Evolutionary conservation across 139 green algal genomes (phyloP).

Genomic region (Tetradesmus obliquus): DNA sequence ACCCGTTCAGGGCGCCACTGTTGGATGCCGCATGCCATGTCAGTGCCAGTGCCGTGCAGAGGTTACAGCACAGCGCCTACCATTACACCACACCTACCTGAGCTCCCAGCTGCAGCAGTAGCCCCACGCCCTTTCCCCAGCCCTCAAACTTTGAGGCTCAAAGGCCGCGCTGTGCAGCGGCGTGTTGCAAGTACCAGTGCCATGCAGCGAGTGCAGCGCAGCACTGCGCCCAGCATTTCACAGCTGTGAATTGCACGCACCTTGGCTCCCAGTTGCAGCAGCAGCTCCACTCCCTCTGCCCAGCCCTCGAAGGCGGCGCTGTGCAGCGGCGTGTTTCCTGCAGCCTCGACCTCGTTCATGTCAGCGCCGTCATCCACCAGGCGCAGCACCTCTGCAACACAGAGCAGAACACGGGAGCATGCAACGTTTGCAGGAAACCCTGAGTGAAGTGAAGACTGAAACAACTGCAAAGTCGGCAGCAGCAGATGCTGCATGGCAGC

Average conservation of each 20-base stretch:
- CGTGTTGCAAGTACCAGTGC: conserved; percentile 68
- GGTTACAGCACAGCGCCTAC: no score
- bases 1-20: no score
- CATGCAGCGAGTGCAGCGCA: no score
- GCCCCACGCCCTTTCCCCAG: conserved; percentile 86
- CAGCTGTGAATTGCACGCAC: conserved; percentile 38
- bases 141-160: conserved; percentile 57
- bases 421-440: neutral
- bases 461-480: neutral
- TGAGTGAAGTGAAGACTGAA: neutral
- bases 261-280: conserved; percentile 90
- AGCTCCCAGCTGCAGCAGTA: conserved; percentile 89
- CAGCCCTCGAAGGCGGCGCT: conserved; percentile 83
- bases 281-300: conserved; percentile 84
- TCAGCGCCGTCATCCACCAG: conserved; percentile 74
- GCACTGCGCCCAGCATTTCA: neutral
- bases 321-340: conserved; percentile 92
- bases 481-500: neutral
- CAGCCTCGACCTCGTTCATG: conserved; percentile 95
- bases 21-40: no score
- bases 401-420: neutral
- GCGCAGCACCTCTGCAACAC: conserved; percentile 64
- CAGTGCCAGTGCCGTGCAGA: no score
- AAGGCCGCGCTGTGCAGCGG: conserved; percentile 81
- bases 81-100: conserved; percentile 61